These are phyloP conservation scores for Lippia alba DNA, from an alignment of 305 asterid genomes.

Conservation along the genomic window DNA sequence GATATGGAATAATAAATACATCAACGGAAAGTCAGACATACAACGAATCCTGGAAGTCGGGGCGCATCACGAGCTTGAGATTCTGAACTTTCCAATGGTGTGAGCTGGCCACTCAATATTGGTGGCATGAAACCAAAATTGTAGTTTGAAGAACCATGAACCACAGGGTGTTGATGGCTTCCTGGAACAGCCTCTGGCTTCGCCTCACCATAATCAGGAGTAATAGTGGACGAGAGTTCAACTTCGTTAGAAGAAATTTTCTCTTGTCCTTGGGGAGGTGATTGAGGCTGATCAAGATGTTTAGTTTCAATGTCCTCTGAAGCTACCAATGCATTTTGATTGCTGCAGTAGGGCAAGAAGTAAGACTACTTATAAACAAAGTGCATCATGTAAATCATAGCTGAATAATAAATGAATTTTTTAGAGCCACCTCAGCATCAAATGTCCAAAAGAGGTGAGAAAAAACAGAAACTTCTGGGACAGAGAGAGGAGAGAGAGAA, in stretches of 20 bases:
- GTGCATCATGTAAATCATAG: constrained; percentile 9
- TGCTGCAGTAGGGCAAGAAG: constrained; percentile 50
- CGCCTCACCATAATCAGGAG: constrained; percentile 57
- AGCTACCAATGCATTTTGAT: constrained; percentile 50
- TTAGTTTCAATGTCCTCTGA: constrained; percentile 56
- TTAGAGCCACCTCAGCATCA: background rate
- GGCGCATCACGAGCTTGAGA: constrained; percentile 75
- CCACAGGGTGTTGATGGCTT: constrained; percentile 58
- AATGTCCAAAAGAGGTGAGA: constrained; percentile 17
- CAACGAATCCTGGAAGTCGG: constrained; percentile 69
- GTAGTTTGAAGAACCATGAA: constrained; percentile 65
- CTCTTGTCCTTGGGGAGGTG: constrained; percentile 56
- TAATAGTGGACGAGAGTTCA: constrained; percentile 56
- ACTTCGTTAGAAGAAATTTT: constrained; percentile 50
- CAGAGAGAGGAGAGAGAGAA: constrained; percentile 26
- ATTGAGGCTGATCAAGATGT: constrained; percentile 54
- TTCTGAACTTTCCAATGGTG: constrained; percentile 74
- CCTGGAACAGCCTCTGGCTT: constrained; percentile 62
- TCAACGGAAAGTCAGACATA: constrained; percentile 46
- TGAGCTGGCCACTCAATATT: constrained; percentile 57
- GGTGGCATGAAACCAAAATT: constrained; percentile 73
- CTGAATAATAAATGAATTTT: background rate
- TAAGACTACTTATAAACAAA: constrained; percentile 26
- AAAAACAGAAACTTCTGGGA: background rate
- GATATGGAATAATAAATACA: constrained; percentile 27